Evolutionary conservation across 78 protist genomes (phyloP).

Genomic region (Dictyostelium firmibasis): DNA sequence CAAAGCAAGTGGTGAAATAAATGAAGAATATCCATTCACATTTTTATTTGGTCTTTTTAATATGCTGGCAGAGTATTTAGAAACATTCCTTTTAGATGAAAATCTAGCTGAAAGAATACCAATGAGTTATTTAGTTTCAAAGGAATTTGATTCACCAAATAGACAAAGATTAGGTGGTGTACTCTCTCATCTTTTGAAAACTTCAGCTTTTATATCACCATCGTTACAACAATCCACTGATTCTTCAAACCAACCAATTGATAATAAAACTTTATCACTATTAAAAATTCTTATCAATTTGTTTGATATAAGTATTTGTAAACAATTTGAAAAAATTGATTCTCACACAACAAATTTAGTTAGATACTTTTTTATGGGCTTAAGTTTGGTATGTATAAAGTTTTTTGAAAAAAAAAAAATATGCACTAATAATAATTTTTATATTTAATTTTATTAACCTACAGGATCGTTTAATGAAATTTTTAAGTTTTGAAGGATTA

Average conservation of each 20-base stretch:
- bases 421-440: neutral
- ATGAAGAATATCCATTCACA: neutral
- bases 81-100: neutral
- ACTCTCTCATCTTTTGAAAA: neutral
- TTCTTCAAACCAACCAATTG: neutral
- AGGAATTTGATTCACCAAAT: neutral
- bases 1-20: neutral
- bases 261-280: neutral
- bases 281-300: neutral
- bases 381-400: neutral
- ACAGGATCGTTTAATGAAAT: neutral
- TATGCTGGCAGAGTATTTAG: neutral
- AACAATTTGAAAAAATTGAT: neutral
- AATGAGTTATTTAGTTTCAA: neutral
- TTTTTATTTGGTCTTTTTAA: neutral
- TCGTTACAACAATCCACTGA: neutral
- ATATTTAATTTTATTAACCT: too few relatives aligned
- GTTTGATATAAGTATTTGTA: neutral
- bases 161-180: slow-evolving; percentile 21
- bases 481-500: neutral
- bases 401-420: too few relatives aligned
- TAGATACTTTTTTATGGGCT: neutral
- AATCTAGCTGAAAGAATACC: neutral
- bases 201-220: neutral
- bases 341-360: neutral